Base-by-base conservation (phyloP, 495 filamentous ascomycete species). In the Aspergillus diversus region DNA sequence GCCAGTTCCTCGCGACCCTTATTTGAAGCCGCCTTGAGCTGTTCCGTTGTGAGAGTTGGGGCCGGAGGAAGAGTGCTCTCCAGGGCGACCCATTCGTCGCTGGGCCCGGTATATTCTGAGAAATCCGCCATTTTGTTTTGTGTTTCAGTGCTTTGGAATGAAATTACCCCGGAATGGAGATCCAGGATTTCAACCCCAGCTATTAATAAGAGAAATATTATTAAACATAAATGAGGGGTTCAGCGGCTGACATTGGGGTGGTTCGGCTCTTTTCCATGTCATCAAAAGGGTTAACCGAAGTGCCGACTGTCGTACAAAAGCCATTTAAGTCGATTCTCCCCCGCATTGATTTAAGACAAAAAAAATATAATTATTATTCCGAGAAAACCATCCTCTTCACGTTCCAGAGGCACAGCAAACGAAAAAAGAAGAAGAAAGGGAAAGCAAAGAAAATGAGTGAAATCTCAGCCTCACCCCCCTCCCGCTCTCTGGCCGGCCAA, bases 11-110 rank as follows among this genome's bases (percentile, higher is more conserved):
- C 77, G n/a, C 80, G 74, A 12, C 21, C 21, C 17, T 70, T 72
- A 51, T 81, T 82, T 32, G 66, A 33, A 0, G 63, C 50, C 7
- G 13, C 46, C 48, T 69, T 75, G 27, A 72, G 52, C 49, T 78
- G 63, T 4, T 73, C 67, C 16, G 69, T 7, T 5, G 64, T 61
- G 2, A 74, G 64, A 3, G 66, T 42, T 0, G 72, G 67, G 2
- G 65, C 34, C 5, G 62, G 1, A 7, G 75, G 67, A 16, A 80
- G 66, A 8, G 65, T 70, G 7, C 71, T 58, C 57, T 73, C 75
- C 0, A 82, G 55, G 16, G 72, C 76, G 15, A 75, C 17, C 79
- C 79, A 82, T 60, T 80, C 79, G 6, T 67, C 72, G 47, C 72
- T 79, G 35, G 78, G 73, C 0, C 67, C 68, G 51, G 67, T 71